Conservation (phyloP, 768 basidiomycete genomes). For the Serpula lacrymans region DNA sequence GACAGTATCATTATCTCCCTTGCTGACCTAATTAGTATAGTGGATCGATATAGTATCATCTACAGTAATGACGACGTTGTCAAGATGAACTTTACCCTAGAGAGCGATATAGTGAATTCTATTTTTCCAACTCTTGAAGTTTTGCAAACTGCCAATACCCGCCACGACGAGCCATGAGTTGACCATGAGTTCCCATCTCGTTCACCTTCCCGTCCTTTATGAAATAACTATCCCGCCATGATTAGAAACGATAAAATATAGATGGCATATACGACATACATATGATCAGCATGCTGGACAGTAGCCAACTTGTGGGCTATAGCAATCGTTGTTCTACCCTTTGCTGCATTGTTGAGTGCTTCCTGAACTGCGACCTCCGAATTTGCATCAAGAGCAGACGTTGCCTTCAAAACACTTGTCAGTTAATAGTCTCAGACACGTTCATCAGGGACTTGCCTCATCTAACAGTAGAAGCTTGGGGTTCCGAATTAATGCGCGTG, state of each 20-base stretch:
- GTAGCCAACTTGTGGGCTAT: slow-evolving; percentile 60
- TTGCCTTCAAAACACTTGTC: slow-evolving; percentile 24
- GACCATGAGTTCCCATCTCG: slow-evolving; percentile 31
- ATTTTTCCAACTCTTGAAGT: too few species aligned
- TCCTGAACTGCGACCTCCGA: slow-evolving; percentile 60
- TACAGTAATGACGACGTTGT: too few species aligned
- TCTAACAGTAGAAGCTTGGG: slow-evolving; percentile 28
- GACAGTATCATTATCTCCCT: too few species aligned
- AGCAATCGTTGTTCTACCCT: slow-evolving; percentile 55
- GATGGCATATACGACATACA: slow-evolving; percentile 34
- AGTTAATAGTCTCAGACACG: neutral
- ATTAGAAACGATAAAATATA: too few species aligned
- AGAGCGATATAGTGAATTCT: too few species aligned
- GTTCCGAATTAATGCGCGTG: slow-evolving; percentile 25
- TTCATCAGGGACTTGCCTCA: slow-evolving; percentile 9
- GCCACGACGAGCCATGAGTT: too few species aligned
- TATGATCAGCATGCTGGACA: slow-evolving; percentile 52
- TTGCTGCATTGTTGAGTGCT: slow-evolving; percentile 57
- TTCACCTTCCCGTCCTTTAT: neutral
- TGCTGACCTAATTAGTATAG: too few species aligned
- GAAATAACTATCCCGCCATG: neutral
- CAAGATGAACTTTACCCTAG: too few species aligned
- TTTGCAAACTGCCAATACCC: too few species aligned
- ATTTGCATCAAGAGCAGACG: slow-evolving; percentile 49
- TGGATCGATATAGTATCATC: too few species aligned